A percentile compares a stretch with the other conserved stretches of the same genome.
Evolutionary conservation across 1,284 basidiomycete genomes (phyloP).

Genomic region (Lentinula novae-zelandiae): DNA sequence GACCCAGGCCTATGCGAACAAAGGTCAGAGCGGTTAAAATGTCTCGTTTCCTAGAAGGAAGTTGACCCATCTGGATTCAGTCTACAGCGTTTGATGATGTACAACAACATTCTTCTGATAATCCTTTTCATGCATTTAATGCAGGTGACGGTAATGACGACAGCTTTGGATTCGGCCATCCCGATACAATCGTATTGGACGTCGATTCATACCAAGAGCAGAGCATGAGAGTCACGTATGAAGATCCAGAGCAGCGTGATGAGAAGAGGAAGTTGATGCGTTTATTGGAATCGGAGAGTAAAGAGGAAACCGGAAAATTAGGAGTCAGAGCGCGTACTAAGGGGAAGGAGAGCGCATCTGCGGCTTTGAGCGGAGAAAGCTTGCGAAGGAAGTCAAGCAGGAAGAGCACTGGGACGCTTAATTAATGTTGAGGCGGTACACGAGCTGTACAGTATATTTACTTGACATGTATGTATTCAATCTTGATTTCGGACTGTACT

Average conservation of each 20-base stretch:
- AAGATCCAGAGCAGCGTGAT: slow-evolving; percentile 58
- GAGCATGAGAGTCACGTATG: slow-evolving; percentile 57
- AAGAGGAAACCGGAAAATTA: neutral
- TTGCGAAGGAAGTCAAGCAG: neutral
- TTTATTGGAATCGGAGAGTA: neutral
- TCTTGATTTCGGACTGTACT: neutral
- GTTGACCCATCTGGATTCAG: neutral
- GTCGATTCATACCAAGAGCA: slow-evolving; percentile 29
- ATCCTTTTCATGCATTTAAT: neutral
- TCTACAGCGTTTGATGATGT: neutral
- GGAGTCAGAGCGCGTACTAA: neutral
- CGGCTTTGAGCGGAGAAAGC: neutral
- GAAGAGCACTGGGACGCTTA: neutral
- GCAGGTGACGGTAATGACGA: neutral
- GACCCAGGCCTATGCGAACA: slow-evolving; percentile 7
- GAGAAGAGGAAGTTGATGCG: slow-evolving; percentile 35
- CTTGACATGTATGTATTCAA: neutral
- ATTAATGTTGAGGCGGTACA: neutral
- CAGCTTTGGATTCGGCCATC: neutral
- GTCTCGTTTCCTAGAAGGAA: neutral
- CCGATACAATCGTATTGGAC: slow-evolving; percentile 26
- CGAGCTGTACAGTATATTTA: no score
- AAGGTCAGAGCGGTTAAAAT: slow-evolving; percentile 2
- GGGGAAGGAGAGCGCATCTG: neutral
- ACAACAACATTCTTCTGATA: neutral